Conservation (phyloP, 2,329 filamentous ascomycete genomes). For the Cladosporium cucumerinum region DNA sequence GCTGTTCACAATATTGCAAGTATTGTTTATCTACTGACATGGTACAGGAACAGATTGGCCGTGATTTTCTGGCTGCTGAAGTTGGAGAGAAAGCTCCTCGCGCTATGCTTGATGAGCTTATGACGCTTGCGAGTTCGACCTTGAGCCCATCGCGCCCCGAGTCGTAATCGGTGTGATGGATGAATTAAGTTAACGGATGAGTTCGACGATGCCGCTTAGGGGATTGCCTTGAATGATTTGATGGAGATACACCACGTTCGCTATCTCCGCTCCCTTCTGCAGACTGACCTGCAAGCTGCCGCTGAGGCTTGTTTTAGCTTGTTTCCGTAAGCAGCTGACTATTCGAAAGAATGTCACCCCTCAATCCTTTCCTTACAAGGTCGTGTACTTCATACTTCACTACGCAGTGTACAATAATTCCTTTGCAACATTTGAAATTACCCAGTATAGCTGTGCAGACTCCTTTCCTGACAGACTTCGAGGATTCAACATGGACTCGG, state of each 20-base stretch:
- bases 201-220: neutral
- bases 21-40: slow-evolving; percentile 14
- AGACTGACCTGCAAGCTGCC: neutral
- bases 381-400: neutral
- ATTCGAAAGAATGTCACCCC: neutral
- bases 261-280: neutral
- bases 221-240: neutral
- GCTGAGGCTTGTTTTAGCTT: neutral
- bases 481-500: slow-evolving; percentile 43
- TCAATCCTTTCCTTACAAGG: neutral
- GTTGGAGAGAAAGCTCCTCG: slow-evolving; percentile 34
- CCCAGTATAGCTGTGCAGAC: neutral
- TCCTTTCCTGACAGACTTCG: neutral
- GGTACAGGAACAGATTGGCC: slow-evolving; percentile 41
- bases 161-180: neutral
- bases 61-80: slow-evolving; percentile 42
- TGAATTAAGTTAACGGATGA: neutral
- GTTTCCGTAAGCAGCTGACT: slow-evolving; percentile 1
- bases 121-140: slow-evolving; percentile 26
- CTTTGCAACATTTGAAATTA: neutral
- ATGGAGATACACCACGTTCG: neutral
- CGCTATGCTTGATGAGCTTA: slow-evolving; percentile 37
- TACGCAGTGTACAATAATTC: neutral
- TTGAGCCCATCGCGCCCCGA: neutral
- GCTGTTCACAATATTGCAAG: slow-evolving; percentile 20